phyloP scores from a whole-genome alignment of 345 rosid species.

The Melaleuca alternifolia region DNA sequence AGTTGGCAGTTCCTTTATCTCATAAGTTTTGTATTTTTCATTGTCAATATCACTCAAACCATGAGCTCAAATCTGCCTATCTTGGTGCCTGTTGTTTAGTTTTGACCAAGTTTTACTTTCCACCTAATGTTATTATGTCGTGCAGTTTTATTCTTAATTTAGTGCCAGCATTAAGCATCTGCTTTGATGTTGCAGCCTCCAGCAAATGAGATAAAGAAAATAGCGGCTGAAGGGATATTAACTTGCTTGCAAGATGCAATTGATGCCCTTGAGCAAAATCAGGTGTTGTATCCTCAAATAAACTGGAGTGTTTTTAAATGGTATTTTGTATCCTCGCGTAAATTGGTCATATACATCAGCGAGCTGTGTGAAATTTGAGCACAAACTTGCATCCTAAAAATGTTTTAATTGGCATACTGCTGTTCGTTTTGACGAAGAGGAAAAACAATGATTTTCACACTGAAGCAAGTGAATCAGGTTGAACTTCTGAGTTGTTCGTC shows the following conservation, averaged over 20 bases:
- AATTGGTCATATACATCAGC: background rate
- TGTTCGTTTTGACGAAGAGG: background rate
- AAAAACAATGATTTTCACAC: background rate
- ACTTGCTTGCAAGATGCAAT: slow-evolving; percentile 88
- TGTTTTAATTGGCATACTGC: background rate
- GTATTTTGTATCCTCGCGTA: background rate
- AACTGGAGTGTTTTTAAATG: background rate
- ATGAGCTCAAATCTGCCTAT: background rate
- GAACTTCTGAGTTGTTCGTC: background rate
- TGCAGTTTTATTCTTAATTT: background rate
- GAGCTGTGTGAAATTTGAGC: background rate
- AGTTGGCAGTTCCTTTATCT: background rate
- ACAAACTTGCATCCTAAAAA: background rate
- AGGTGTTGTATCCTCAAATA: slow-evolving; percentile 27
- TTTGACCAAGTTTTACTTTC: background rate
- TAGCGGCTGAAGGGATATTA: slow-evolving; percentile 82
- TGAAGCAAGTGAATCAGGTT: background rate
- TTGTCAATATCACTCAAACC: background rate
- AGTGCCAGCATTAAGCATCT: background rate
- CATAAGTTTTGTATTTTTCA: background rate
- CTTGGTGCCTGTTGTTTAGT: background rate
- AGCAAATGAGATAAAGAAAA: slow-evolving; percentile 54
- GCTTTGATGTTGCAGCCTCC: slow-evolving; percentile 37
- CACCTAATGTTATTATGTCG: background rate
- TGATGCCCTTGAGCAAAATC: slow-evolving; percentile 66